Base-by-base conservation (phyloP, 768 basidiomycete species). In the Termitomyces sp. region DNA sequence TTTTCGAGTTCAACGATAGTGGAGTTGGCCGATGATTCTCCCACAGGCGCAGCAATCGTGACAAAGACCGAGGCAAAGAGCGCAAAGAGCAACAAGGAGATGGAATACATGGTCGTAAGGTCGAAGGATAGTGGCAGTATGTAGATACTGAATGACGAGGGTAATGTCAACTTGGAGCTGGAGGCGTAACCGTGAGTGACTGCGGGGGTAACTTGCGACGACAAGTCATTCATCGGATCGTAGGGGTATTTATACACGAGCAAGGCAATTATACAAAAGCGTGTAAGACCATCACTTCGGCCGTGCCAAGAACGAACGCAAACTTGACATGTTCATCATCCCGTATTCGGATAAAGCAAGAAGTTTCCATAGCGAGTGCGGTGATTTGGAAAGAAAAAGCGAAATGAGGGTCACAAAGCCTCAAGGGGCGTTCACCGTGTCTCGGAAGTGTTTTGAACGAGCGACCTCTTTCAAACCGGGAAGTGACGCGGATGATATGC, bases 31-130 rank as follows among this genome's bases (percentile, higher is more conserved):
- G 70, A 65, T 65, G 72, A 64, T 60, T 69, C 65, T 30, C 79
- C 73, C 9, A 82, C 64, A 30, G 84, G 84, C 8, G 79, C 72
- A 20, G 82, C 82, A 59, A 80, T 64, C 44, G 70, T 68, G 52
- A 76, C 61, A 58, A 79, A 64, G 60, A 81, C 48, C 63, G 78
- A 73, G 55, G 77, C 69, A 68, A 79, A 72, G 67, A 85, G 62
- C 32, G 76, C 67, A 60, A 77, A 67, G 61, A 74, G 46, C 55
- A 74, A 62, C 56, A 72, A 26, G 40, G 73, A 68, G 63, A 77
- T 54, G 69, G 74, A 75, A 63, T 74, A 76, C 76, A 79, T 82
- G 61, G 56, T 26, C 14, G 4, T 65, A 47, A 46, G 49, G 40
- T 61, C 44, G 56, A 50, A 51, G 53, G 61, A 55, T 60, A 40